Evolutionary conservation across 2,329 filamentous ascomycete species (phyloP), one percentile per base, ranked within the genome.

Genomic region (Stylonectria norvegica): DNA sequence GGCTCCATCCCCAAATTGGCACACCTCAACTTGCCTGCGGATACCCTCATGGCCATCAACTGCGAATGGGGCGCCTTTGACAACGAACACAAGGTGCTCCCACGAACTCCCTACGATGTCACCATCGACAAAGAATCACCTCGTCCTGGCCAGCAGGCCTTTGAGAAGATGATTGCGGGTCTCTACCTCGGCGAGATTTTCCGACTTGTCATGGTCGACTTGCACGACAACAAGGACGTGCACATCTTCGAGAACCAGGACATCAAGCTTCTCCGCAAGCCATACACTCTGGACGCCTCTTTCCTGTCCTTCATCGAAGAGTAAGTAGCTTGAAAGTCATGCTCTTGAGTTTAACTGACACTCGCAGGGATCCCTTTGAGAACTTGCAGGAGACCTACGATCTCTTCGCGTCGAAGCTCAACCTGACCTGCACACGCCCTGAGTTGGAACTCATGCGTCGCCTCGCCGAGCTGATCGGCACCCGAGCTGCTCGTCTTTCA

Each of bases 51-150:
- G 76, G 89, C 89, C 37, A 95, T 97, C 71, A 96, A 96, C 74
- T 96, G 90, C 72, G 91, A 97, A 66, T 96, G 90, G 79, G 91
- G 91, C 52, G 90, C 91, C 22, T 96, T 97, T 60, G 91, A 96
- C 67, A 95, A 95, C 65, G 87, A 95, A 67, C 85, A 91, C 70
- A 77, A 85, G 57, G 85, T 96, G 39, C 82, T 96, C 10, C 90
- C 90, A 10, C 79, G 82, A 39, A 95, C 90, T 18, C 79, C 79
- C 42, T 96, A 93, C 66, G 91, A 97, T 63, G 72, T 86, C 45
- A 81, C 84, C 53, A 88, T 97, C 58, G 91, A 97, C 71, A 83
- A 87, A 55, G 85, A 93, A 57, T 96, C 90, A 15, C 91, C 91
- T 23, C 85, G 90, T 18, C 91, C 91, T 4, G 90, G 89, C 36